These are phyloP conservation scores for Fusarium guadeloupense DNA, from an alignment of 2,329 filamentous ascomycete genomes.

Conservation along the genomic window DNA sequence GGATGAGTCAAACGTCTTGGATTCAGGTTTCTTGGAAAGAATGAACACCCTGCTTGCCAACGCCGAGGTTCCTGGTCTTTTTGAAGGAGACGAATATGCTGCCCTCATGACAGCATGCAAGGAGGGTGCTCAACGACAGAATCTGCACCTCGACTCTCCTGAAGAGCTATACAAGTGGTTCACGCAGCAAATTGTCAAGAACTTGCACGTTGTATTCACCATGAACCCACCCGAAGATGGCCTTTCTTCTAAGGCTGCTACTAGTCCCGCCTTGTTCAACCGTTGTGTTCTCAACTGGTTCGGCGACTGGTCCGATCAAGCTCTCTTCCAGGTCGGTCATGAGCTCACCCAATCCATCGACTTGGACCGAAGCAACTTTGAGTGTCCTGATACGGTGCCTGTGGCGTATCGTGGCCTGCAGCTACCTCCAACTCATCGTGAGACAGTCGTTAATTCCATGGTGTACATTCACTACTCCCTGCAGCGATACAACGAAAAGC, in stretches of 20 bases:
- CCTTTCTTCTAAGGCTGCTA: slow-evolving; percentile 93
- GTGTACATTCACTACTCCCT: slow-evolving; percentile 98
- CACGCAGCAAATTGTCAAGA: slow-evolving; percentile 98
- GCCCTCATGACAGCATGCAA: slow-evolving; percentile 99
- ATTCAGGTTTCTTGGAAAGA: slow-evolving; percentile 97
- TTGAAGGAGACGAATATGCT: slow-evolving; percentile 98
- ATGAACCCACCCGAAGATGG: slow-evolving; percentile 99
- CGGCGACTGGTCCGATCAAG: slow-evolving; percentile 99
- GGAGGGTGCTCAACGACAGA: slow-evolving; percentile 95
- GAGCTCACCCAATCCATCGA: slow-evolving; percentile 97
- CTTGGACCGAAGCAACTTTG: slow-evolving; percentile 86
- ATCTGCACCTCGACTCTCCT: slow-evolving; percentile 92
- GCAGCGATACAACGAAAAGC: slow-evolving; percentile 85
- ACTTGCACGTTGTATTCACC: slow-evolving; percentile 98
- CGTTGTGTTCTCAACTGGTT: slow-evolving; percentile 99
- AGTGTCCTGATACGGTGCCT: slow-evolving; percentile 88
- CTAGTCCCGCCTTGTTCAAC: slow-evolving; percentile 98
- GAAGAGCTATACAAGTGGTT: slow-evolving; percentile 99
- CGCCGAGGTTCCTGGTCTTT: slow-evolving; percentile 97
- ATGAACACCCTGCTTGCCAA: slow-evolving; percentile 99
- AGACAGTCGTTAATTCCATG: slow-evolving; percentile 96
- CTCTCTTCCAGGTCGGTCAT: slow-evolving; percentile 94
- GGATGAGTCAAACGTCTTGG: slow-evolving; percentile 98
- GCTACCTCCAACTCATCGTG: slow-evolving; percentile 88
- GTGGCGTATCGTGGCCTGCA: slow-evolving; percentile 88